Conservation (phyloP, 2,329 filamentous ascomycete species). For the Fusarium denticulatum region DNA sequence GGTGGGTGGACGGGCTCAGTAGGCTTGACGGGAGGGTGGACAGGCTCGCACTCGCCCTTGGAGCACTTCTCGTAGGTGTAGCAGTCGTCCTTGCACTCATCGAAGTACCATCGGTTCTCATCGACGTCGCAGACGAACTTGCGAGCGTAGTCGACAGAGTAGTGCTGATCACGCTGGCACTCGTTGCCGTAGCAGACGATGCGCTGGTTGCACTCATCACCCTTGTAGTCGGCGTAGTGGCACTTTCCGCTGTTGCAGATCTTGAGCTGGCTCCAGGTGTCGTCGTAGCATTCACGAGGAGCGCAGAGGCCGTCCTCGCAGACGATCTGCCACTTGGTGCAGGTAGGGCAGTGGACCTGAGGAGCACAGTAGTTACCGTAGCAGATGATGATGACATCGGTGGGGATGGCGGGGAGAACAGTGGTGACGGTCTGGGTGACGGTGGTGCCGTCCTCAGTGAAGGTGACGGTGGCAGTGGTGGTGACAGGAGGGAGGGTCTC, state of each 20-base stretch:
- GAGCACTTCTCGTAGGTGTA: slow-evolving; percentile 40
- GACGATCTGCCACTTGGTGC: slow-evolving; percentile 44
- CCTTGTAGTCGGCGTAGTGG: slow-evolving; percentile 46
- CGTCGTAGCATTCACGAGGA: slow-evolving; percentile 40
- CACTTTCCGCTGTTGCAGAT: slow-evolving; percentile 47
- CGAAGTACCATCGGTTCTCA: slow-evolving; percentile 45
- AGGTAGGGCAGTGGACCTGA: slow-evolving; percentile 43
- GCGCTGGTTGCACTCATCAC: slow-evolving; percentile 47
- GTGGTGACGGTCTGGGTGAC: slow-evolving; percentile 38
- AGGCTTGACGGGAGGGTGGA: slow-evolving; percentile 18
- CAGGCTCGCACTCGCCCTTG: slow-evolving; percentile 39
- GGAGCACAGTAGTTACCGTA: slow-evolving; percentile 45
- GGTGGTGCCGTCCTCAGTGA: slow-evolving; percentile 41
- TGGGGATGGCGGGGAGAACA: slow-evolving; percentile 32
- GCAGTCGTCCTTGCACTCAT: slow-evolving; percentile 47
- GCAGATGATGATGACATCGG: slow-evolving; percentile 42
- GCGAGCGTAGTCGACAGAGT: slow-evolving; percentile 44
- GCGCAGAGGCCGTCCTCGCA: slow-evolving; percentile 49
- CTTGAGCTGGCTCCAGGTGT: slow-evolving; percentile 45
- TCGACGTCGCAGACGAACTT: slow-evolving; percentile 47
- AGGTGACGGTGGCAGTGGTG: slow-evolving; percentile 42
- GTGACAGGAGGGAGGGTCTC: slow-evolving; percentile 42
- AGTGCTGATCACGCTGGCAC: slow-evolving; percentile 44
- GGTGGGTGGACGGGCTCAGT: neutral
- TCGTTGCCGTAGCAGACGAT: slow-evolving; percentile 47